phyloP scores from a whole-genome alignment of 192 early-diverging fungal genomes.

The Lobosporangium transversale region DNA sequence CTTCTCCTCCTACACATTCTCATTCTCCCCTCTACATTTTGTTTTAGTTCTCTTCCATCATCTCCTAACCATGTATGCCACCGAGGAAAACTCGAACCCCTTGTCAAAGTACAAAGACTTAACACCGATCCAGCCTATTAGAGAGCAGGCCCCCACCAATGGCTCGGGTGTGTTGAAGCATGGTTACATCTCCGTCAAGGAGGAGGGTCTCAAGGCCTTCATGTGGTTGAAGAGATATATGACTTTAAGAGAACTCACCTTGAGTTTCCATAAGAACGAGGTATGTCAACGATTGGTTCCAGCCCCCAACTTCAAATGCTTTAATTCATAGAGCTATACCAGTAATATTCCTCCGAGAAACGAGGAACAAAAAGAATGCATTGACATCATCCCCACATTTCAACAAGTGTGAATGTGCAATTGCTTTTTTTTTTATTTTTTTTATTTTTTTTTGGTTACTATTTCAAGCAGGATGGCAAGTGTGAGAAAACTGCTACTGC shows the following conservation, averaged over 20 bases:
- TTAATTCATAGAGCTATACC: no score
- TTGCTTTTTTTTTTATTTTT: no score
- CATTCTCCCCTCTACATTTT: not conserved
- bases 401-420: no score
- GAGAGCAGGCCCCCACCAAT: slow-evolving; percentile 44
- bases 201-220: slow-evolving; percentile 89
- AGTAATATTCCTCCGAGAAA: no score
- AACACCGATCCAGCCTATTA: slow-evolving; percentile 33
- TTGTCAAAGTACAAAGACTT: slow-evolving; percentile 47
- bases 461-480: no score
- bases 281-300: slow-evolving; percentile 58
- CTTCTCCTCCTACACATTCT: not conserved
- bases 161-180: slow-evolving; percentile 71
- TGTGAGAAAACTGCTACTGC: no score
- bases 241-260: slow-evolving; percentile 86
- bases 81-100: slow-evolving; percentile 44
- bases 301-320: not conserved
- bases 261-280: slow-evolving; percentile 95
- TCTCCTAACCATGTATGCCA: slow-evolving; percentile 34
- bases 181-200: slow-evolving; percentile 90
- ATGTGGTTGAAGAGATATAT: slow-evolving; percentile 97
- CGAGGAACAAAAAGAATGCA: no score
- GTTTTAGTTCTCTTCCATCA: slow-evolving; percentile 2
- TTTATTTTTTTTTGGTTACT: no score
- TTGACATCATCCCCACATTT: no score